phyloP scores from a whole-genome alignment of 129 eudicot genomes.

The Cynara cardunculus region DNA sequence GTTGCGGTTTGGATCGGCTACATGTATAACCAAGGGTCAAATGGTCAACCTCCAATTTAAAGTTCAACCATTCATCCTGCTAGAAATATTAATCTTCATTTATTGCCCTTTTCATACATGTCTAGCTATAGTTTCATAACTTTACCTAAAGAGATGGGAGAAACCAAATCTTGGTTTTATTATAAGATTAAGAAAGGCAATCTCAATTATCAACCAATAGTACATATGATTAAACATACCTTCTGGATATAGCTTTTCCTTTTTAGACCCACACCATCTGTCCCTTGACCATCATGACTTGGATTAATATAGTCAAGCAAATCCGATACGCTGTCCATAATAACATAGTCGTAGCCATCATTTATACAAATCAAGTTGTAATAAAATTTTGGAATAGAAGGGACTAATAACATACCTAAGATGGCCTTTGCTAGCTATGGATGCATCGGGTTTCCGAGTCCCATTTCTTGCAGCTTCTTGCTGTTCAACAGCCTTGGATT shows the following conservation, averaged over 20 bases:
- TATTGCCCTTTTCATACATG: neutral
- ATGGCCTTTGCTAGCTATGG: slow-evolving; percentile 99
- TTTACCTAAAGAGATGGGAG: too few species aligned
- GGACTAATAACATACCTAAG: slow-evolving; percentile 55
- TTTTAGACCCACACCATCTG: slow-evolving; percentile 56
- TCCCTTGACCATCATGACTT: slow-evolving; percentile 66
- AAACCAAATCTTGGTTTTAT: neutral
- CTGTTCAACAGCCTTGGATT: slow-evolving; percentile 99
- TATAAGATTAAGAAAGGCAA: neutral
- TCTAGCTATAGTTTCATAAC: too few species aligned
- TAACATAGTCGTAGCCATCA: neutral
- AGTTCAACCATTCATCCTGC: too few species aligned
- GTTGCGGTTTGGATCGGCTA: too few species aligned
- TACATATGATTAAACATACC: slow-evolving; percentile 34
- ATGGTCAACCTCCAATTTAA: too few species aligned
- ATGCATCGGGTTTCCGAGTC: slow-evolving; percentile 94
- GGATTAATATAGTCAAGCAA: slow-evolving; percentile 97
- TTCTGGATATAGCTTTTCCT: slow-evolving; percentile 62
- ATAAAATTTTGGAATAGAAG: neutral
- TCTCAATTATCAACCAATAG: neutral
- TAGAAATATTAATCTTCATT: too few species aligned
- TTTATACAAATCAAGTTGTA: neutral
- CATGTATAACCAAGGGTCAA: too few species aligned
- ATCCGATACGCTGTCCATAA: slow-evolving; percentile 73
- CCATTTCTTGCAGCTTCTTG: slow-evolving; percentile 99